Evolutionary conservation across 148 eudicot genomes (phyloP).

Genomic region (Gaultheria prostrata): DNA sequence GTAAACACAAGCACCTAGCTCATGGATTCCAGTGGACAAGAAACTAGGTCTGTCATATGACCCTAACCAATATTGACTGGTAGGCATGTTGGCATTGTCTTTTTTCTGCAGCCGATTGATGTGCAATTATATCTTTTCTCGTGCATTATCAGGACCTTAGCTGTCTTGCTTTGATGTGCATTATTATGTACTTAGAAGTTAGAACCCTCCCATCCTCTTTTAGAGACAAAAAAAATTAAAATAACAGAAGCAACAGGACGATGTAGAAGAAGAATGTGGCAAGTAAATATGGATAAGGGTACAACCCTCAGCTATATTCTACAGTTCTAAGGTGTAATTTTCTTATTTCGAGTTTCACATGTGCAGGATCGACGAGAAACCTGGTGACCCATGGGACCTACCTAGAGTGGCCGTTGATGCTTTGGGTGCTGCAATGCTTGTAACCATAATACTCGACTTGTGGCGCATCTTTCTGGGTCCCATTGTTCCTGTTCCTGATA

Average conservation of each 20-base stretch:
- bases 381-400: constrained; percentile 69
- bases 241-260: neutral
- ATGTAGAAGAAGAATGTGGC: neutral
- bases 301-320: neutral
- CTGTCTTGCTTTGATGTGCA: neutral
- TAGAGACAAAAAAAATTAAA: neutral
- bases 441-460: constrained; percentile 85
- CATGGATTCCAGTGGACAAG: neutral
- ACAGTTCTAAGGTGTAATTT: neutral
- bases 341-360: neutral
- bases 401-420: constrained; percentile 88
- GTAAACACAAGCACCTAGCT: neutral
- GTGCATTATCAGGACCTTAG: too few relatives aligned
- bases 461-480: constrained; percentile 95
- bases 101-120: neutral
- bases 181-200: neutral
- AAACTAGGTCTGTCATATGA: neutral
- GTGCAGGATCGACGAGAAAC: constrained; percentile 82
- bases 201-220: too few relatives aligned
- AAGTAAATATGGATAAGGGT: too few relatives aligned
- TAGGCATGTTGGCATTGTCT: neutral
- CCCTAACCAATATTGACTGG: neutral
- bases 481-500: constrained; percentile 58
- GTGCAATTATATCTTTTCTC: neutral
- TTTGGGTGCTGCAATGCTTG: constrained; percentile 96